Conservation (phyloP, 441 rosid genomes). For the Codiaeum variegatum region DNA sequence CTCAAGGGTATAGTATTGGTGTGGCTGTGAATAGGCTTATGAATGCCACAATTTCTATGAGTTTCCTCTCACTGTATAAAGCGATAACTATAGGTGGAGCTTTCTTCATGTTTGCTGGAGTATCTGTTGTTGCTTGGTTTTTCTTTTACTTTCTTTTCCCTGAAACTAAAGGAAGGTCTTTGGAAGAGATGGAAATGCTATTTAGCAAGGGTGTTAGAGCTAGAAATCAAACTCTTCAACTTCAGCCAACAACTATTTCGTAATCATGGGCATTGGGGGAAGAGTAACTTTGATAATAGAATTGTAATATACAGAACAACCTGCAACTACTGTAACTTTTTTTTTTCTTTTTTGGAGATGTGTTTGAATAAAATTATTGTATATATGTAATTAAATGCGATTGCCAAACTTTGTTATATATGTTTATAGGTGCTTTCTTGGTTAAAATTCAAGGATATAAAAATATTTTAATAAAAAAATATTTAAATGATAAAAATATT, state of each 20-base stretch:
- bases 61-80: constrained; percentile 50
- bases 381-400: no score
- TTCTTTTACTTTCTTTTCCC: constrained; percentile 68
- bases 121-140: constrained; percentile 48
- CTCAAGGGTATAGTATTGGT: constrained; percentile 67
- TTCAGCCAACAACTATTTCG: constrained; percentile 11
- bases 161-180: constrained; percentile 72
- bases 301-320: no score
- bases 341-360: no score
- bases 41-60: constrained; percentile 76
- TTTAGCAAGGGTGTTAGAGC: constrained; percentile 34
- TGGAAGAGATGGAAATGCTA: constrained; percentile 76
- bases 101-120: constrained; percentile 71
- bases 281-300: no score
- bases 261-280: no score
- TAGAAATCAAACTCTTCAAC: constrained; percentile 16
- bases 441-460: no score
- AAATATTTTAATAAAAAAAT: no score
- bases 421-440: no score
- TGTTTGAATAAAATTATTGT: no score
- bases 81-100: constrained; percentile 83
- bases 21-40: constrained; percentile 74
- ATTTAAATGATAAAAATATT: no score
- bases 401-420: no score
- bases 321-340: no score